Conservation (phyloP, 2,329 filamentous ascomycete genomes). For the Acarospora socialis region DNA sequence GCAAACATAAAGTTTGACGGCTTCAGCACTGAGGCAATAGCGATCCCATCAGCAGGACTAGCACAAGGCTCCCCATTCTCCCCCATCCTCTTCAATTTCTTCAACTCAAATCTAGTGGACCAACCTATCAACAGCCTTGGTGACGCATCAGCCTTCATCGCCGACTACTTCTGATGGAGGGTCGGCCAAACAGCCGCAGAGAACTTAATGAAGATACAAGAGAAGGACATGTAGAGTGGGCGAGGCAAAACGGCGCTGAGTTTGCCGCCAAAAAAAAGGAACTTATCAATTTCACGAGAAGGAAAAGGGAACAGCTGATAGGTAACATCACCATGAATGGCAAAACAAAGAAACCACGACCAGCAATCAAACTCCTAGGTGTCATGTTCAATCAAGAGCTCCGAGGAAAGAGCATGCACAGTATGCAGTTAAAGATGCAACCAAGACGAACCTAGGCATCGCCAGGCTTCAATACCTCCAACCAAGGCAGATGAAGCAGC, state of each 20-base stretch:
- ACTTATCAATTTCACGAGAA: conserved; percentile 19
- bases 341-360: conserved; percentile 9
- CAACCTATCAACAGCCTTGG: too few species aligned
- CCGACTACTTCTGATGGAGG: too few species aligned
- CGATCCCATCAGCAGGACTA: conserved; percentile 11
- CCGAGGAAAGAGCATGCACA: conserved; percentile 16
- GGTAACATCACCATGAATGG: conserved; percentile 14
- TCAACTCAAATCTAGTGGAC: too few species aligned
- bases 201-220: conserved; percentile 15
- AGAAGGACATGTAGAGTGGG: conserved; percentile 18
- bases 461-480: conserved; percentile 14
- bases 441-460: conserved; percentile 12
- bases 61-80: too few species aligned
- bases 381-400: conserved; percentile 17
- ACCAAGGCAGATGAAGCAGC: conserved; percentile 15
- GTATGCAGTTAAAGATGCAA: conserved; percentile 14
- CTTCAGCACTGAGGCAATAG: conserved; percentile 8
- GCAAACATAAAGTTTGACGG: conserved; percentile 12
- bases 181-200: conserved; percentile 13
- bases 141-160: too few species aligned
- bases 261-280: conserved; percentile 21
- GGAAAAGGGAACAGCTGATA: conserved; percentile 10
- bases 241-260: conserved; percentile 15
- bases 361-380: conserved; percentile 17
- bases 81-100: too few species aligned